These are phyloP conservation scores for Saksenaea vasiformis DNA, from an alignment of 371 early-diverging fungal genomes.

Conservation along the genomic window DNA sequence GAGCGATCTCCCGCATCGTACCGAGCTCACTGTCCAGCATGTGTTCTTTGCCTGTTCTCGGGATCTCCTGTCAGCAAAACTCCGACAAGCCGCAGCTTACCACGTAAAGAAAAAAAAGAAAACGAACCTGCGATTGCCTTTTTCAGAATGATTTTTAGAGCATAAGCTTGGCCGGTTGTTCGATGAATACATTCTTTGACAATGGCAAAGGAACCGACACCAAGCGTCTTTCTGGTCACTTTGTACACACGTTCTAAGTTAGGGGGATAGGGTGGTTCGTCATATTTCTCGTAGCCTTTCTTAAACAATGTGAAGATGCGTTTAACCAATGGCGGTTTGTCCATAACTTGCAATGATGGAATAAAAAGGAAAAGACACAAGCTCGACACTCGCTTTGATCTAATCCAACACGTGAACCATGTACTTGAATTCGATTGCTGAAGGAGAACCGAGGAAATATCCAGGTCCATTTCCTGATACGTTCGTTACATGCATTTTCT, in stretches of 20 bases:
- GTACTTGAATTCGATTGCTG: background rate
- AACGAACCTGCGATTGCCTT: slow-evolving; percentile 49
- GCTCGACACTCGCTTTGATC: background rate
- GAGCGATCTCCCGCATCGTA: background rate
- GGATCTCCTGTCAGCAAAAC: background rate
- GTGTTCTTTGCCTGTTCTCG: slow-evolving; percentile 60
- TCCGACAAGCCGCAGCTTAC: background rate
- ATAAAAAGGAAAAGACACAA: background rate
- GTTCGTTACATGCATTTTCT: no score
- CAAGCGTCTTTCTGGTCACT: slow-evolving; percentile 47
- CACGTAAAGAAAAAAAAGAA: background rate
- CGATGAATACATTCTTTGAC: slow-evolving; percentile 68
- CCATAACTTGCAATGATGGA: slow-evolving; percentile 8
- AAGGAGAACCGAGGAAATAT: no score
- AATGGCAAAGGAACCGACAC: slow-evolving; percentile 80
- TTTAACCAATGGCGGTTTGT: slow-evolving; percentile 31
- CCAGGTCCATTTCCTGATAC: no score
- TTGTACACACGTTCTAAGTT: slow-evolving; percentile 43
- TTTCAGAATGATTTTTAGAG: slow-evolving; percentile 83
- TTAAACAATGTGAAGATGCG: slow-evolving; percentile 41
- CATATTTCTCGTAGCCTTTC: slow-evolving; percentile 38
- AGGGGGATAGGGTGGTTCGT: slow-evolving; percentile 32
- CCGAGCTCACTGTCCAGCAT: slow-evolving; percentile 84
- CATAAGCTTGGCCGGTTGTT: slow-evolving; percentile 59
- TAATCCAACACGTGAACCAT: background rate